Base-by-base conservation (phyloP, 257 asterid species). In the Solanum gandarillasii region DNA sequence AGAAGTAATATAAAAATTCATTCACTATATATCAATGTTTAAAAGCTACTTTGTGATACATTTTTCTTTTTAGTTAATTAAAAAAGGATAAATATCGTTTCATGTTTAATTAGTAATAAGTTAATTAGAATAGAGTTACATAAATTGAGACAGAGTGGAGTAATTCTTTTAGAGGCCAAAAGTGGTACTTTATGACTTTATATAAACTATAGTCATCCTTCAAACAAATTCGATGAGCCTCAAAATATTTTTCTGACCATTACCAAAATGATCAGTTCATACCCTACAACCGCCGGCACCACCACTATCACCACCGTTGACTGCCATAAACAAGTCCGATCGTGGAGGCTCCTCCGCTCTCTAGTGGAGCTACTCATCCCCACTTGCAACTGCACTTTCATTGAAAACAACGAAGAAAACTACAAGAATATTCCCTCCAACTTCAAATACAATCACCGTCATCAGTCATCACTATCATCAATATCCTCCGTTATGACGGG, bases 281-380 rank as follows among this genome's bases (percentile, higher is more conserved):
- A 88, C 79, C 86, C 86, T 46, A 29, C 60, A 29, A 41, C 58
- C 14, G 55, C 55, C 71, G 52, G 86, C 86, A 34, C 88, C 87
- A 65, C 86, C 71, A 10, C 75, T 38, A 78, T 87, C 85, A 91
- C 94, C 85, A 62, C 92, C 88, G 93, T 94, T 2, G 95, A 94
- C 88, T 94, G 97, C 90, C 88, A 94, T 62, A 94, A 94, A 21
- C 97, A 94, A 88, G 95, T 94, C 84, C 89, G 92, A 31, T 94
- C 97, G n/a, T 94, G 97, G 97, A 88, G 93, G 91, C 93, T 94
- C 88, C 93, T 94, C 92, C 95, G 95, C 68, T 85, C 91, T 65
- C 82, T 94, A 27, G 75, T 91, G 21, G 89, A 90, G 87, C 92
- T 92, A 60, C 97, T 94, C 87, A 87, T 94, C 31, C 95, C 94